phyloP scores from a whole-genome alignment of 331 rosid genomes.

The Saraca asoca region DNA sequence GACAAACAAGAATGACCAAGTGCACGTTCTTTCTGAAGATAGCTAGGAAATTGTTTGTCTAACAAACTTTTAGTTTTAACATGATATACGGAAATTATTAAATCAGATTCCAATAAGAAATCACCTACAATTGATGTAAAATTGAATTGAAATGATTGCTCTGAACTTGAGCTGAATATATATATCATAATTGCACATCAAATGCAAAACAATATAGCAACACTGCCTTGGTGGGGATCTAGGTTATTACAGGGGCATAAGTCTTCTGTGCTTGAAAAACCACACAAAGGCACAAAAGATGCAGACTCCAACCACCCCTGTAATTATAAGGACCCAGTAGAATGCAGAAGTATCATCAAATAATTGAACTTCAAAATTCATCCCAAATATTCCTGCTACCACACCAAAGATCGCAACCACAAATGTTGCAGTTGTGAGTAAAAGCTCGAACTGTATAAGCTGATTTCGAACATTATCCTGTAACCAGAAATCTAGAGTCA shows the following conservation, averaged over 20 bases:
- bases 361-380: slow-evolving; percentile 75
- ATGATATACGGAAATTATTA: slow-evolving; percentile 17
- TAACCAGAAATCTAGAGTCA: background rate
- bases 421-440: slow-evolving; percentile 94
- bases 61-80: slow-evolving; percentile 18
- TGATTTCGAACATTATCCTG: slow-evolving; percentile 98
- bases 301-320: slow-evolving; percentile 65
- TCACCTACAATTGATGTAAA: slow-evolving; percentile 37
- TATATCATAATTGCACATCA: slow-evolving; percentile 16
- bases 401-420: slow-evolving; percentile 97
- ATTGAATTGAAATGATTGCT: slow-evolving; percentile 43
- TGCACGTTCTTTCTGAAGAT: background rate
- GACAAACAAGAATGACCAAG: too few relatives aligned
- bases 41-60: background rate
- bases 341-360: slow-evolving; percentile 66
- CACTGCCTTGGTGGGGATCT: slow-evolving; percentile 22
- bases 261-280: slow-evolving; percentile 96
- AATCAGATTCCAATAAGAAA: slow-evolving; percentile 3
- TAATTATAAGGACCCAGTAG: slow-evolving; percentile 80
- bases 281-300: slow-evolving; percentile 84
- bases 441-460: slow-evolving; percentile 94
- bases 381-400: slow-evolving; percentile 95
- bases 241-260: slow-evolving; percentile 81
- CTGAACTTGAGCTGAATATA: slow-evolving; percentile 20
- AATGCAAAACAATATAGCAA: slow-evolving; percentile 25